Percentiles rank a stretch among this genome's conserved stretches.
phyloP scores from a whole-genome alignment of 331 rosid genomes.

The Prunus yedoensis region DNA sequence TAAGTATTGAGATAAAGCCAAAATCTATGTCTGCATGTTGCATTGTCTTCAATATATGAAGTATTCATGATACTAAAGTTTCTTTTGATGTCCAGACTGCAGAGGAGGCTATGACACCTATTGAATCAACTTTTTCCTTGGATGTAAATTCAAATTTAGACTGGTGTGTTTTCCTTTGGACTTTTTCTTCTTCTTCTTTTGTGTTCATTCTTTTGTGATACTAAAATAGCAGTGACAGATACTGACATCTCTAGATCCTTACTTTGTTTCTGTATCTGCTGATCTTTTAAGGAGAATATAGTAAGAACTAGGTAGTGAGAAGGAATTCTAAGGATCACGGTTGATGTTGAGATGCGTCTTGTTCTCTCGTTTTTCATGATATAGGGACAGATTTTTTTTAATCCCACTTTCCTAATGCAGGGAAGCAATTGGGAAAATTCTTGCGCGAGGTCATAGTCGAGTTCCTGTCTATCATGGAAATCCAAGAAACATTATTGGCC shows the following conservation, averaged over 20 bases:
- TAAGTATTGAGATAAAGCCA: background rate
- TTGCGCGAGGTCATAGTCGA: slow-evolving; percentile 51
- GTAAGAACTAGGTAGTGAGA: background rate
- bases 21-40: background rate
- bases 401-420: slow-evolving; percentile 16
- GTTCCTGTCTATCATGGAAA: slow-evolving; percentile 45
- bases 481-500: slow-evolving; percentile 51
- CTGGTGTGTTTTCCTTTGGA: slow-evolving; percentile 34
- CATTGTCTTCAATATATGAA: slow-evolving; percentile 21
- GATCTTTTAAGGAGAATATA: background rate
- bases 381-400: background rate
- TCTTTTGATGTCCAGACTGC: slow-evolving; percentile 37
- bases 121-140: slow-evolving; percentile 55
- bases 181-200: background rate
- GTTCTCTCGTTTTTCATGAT: slow-evolving; percentile 3
- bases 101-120: slow-evolving; percentile 57
- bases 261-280: background rate
- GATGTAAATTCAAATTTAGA: slow-evolving; percentile 49
- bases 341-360: background rate
- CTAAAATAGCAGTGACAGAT: background rate
- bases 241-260: slow-evolving; percentile 2
- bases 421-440: slow-evolving; percentile 56
- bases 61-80: slow-evolving; percentile 13
- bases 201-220: background rate
- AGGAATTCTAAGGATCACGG: background rate